Evolutionary conservation across 2,329 filamentous ascomycete genomes (phyloP), one percentile per base, ranked within the genome.

Genomic region (Fusarium brachygibbosum): DNA sequence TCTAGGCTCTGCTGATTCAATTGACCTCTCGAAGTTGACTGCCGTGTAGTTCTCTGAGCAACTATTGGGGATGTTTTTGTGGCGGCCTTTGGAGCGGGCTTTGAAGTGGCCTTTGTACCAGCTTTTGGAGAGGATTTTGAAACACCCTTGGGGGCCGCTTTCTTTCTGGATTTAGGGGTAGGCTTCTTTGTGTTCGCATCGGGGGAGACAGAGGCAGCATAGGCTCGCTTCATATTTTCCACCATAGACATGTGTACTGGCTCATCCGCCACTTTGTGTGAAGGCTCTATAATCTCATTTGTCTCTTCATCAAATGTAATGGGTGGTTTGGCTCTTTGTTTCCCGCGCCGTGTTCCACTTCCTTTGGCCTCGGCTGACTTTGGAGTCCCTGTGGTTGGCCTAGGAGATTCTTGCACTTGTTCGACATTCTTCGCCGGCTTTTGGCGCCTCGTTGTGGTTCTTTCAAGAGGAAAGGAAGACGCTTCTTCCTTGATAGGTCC

Each of bases 281-380:
- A 52, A 6, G 42, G 19, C 7, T 72, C 66, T 25, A 70, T 74
- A 3, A 78, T 64, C 9, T 72, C 62, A 13, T 77, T 73, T 8
- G 75, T 80, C 1, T 50, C n/a, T 11, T 75, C 68, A 50, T 81
- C 74, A 16, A 81, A 79, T 5, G 74, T 58, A 4, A 81, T 55
- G 2, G 79, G 76, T 2, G 75, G 56, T 45, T 81, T 81, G 1
- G 78, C 70, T 25, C 76, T 70, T 62, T 80, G 79, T 50, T 71
- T 78, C n/a, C 73, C 76, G 28, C 70, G 69, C 32, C 70, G 79
- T 53, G 51, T 75, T 8, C 17, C 41, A 23, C 62, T 64, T 2
- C 21, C 25, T 11, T 44, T 48, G n/a, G 46, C 29, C 17, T 38
- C 64, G 6, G 21, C 19, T 14, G n/a, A 21, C 25, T 48, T 19